These are phyloP conservation scores for Scenedesmus sp. DNA, from an alignment of 163 green algal species.

Conservation along the genomic window DNA sequence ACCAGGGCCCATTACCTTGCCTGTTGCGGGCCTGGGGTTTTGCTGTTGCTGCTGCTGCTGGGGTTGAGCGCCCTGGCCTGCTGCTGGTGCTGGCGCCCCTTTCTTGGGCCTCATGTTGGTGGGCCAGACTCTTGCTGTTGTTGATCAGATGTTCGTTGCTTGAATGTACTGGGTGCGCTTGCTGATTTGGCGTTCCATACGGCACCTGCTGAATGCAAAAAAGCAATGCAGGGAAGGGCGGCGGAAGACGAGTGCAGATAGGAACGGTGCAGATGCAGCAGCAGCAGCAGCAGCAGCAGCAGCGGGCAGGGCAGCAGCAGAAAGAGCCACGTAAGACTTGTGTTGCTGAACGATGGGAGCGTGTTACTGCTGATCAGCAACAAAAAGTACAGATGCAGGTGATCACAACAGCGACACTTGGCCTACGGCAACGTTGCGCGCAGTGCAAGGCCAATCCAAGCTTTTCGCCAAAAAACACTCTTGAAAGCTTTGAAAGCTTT, in stretches of 20 bases:
- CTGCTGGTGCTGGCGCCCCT: neutral
- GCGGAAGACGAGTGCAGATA: neutral
- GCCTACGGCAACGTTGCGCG: no score
- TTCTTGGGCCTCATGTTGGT: neutral
- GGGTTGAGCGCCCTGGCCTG: neutral
- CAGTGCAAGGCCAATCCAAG: no score
- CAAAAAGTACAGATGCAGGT: no score
- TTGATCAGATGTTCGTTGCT: neutral
- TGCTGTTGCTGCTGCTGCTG: neutral
- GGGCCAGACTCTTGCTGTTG: neutral
- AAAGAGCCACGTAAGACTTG: neutral
- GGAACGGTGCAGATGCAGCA: neutral
- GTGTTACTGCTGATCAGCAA: no score
- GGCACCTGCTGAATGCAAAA: neutral
- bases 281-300: slow-evolving; percentile 34
- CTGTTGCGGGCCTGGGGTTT: neutral
- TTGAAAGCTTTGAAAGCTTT: no score
- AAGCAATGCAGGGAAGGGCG: neutral
- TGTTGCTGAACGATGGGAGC: no score
- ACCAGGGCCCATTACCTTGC: neutral
- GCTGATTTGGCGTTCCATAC: neutral
- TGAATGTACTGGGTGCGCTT: neutral
- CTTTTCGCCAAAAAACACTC: no score
- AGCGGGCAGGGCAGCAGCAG: neutral
- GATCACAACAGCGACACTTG: no score